Base-by-base conservation (phyloP, 495 filamentous ascomycete genomes). In the Zalerion maritima region DNA sequence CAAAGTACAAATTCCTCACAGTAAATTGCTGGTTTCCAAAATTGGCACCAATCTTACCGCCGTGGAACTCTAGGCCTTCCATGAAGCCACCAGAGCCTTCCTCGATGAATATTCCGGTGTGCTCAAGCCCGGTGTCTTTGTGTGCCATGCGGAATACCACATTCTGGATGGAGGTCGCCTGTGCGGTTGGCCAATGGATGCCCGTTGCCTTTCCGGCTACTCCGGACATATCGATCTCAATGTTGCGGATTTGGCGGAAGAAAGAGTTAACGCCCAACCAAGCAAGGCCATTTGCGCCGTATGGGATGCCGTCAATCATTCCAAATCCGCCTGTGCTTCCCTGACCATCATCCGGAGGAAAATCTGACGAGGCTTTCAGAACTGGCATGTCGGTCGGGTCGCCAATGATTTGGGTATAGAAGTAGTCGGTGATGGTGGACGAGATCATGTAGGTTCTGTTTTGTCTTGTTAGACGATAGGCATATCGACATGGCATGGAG, bases 21-120 rank as follows among this genome's bases (percentile, higher is more conserved):
- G 81, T 85, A 38, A 78, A 89, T 49, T 87, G 81, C 55, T 87
- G 81, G 42, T 79, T 84, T 29, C 80, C 79, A 26, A 84, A 42
- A 11, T 58, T 54, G 5, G 67, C 56, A n/a, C 66, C 81, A 26
- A 70, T 59, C 4, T 56, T 38, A 7, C 81, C 81, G 31, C 81
- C 81, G 36, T 69, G 58, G 49, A 83, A 80, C 13, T 54, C 67
- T 11, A 94, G 57, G 41, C 92, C 84, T 30, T 68, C 70, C 35
- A 84, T 40, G 35, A 78, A 80, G 15, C 78, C 78, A 14, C 72
- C 81, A 17, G 76, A 81, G 6, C 80, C 75, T 50, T 64, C 62
- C 42, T 84, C 78, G 40, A 81, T 75, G 42, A 81, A 83, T 8
- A 87, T 40, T 15, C 81, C 81, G 37, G 73, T 63, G 26, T 93